Base-by-base conservation (phyloP, 441 rosid genomes). In the Pelargonium exstipulatum region DNA sequence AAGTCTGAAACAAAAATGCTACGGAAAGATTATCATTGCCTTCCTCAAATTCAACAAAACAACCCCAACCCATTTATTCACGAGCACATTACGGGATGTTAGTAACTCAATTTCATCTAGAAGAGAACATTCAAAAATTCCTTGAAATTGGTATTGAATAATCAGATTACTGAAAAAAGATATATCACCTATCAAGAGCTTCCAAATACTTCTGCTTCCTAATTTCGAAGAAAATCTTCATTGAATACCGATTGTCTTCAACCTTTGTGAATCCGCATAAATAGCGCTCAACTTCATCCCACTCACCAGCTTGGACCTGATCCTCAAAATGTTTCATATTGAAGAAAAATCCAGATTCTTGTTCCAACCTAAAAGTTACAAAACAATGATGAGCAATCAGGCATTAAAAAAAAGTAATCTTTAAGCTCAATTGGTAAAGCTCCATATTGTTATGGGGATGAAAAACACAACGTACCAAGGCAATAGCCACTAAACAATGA, bases 251-350 rank as follows among this genome's bases (percentile, higher is more conserved):
- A 67, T 89, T 89, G 67, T 89, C 92, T 68, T 87, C 95, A 24
- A 89, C 89, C 73, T 87, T 89, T 0, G 95, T 89, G 71, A 89
- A 89, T 5, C 96, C 96, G 16, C 92, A 89, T 12, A 89, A 71
- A 76, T 87, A 89, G 79, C 86, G 87, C 81, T 89, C 92, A 48
- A 89, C 88, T 67, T 89, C 90, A 73, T 89, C 96, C 96, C 96
- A 89, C 79, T 89, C 90, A 26, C 92, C 96, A 78, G 83, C 87
- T 42, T 88, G 84, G 76, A 87, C 92, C 92, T 85, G 82, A 18
- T 89, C 96, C 82, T 89, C 96, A 72, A 89, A 89, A 62, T 82
- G 73, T 74, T 84, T 78, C 88, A 89, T 81, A 78, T 86, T 89
- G 78, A 87, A 89, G 84, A 76, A 87, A 78, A 86, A 87, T 26